Evolutionary conservation across 805 yeast species (phyloP), one percentile per base, ranked within the genome.

Genomic region (Starmerella vaccinii): DNA sequence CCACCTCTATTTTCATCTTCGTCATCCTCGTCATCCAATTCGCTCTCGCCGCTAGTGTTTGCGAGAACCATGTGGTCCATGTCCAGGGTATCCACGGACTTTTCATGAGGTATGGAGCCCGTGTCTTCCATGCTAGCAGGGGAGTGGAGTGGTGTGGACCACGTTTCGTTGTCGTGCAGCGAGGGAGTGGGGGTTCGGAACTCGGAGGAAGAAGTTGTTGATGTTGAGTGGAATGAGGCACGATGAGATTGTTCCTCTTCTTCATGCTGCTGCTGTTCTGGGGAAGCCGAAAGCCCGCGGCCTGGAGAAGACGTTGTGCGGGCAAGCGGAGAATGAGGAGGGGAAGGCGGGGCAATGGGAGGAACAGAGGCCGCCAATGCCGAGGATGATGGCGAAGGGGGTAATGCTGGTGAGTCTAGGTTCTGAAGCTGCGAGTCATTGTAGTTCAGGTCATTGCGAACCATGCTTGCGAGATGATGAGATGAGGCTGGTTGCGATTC

Each of bases 11-110:
- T n/a, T n/a, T n/a, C n/a, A n/a, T n/a, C n/a, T n/a, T n/a, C n/a
- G 8, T 23, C 23, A 23, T 42, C 43, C 23, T 47, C 47, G 16
- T 46, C 38, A 16, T 46, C 50, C 13, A 35, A 16, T 22, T 42
- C 53, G 34, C 52, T 53, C 18, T 53, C 56, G 16, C 51, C 53
- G 24, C 54, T 49, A 22, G 49, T 47, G 38, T 47, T 53, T 9
- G 56, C 56, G 30, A 53, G 46, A 4, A 38, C 50, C 47, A 53
- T 49, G 38, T 44, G 27, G 38, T 47, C 24, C 46, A 53, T 42
- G 32, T 53, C 51, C n/a, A 53, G 46, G 7, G 56, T 53, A 38
- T 53, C 56, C 45, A 37, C 21, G 3, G 50, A 44, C 40, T 50
- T 40, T 26, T 53, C 56, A 35, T 53, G 56, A 19, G 42, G 12